Conservation (phyloP, 148 eudicot species). For the Euryodendron excelsum region DNA sequence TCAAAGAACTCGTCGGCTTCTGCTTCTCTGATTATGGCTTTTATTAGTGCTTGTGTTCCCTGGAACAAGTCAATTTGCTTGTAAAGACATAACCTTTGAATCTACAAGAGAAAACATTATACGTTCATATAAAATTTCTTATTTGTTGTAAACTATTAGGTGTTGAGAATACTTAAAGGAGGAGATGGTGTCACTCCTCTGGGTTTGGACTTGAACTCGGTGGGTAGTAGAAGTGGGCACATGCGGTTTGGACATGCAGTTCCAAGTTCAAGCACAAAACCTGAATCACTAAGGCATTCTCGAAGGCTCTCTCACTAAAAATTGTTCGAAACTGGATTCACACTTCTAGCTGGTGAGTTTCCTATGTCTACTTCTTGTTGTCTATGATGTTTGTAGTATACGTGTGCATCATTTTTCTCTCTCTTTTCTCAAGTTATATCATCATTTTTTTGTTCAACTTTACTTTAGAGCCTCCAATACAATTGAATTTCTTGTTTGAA, state of each 20-base stretch:
- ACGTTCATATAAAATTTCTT: too few relatives aligned
- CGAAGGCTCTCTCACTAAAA: conserved; percentile 54
- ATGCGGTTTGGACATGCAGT: too few relatives aligned
- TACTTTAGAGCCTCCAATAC: not conserved
- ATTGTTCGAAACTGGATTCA: not conserved
- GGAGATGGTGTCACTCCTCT: conserved; percentile 45
- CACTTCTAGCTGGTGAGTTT: not conserved
- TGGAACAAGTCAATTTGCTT: too few relatives aligned
- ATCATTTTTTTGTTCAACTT: not conserved
- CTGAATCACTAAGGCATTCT: conserved; percentile 43
- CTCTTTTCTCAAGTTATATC: too few relatives aligned
- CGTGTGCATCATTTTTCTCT: not conserved
- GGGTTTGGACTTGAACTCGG: conserved; percentile 48
- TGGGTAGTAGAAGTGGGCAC: conserved; percentile 56
- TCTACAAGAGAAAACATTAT: too few relatives aligned
- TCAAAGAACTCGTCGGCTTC: too few relatives aligned
- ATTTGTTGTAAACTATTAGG: conserved; percentile 26
- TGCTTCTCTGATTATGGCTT: too few relatives aligned
- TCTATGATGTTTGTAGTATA: not conserved
- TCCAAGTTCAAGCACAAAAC: conserved; percentile 23
- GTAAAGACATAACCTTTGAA: too few relatives aligned
- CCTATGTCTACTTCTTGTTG: too few relatives aligned
- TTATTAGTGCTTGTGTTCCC: too few relatives aligned
- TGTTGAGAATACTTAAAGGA: conserved; percentile 56
- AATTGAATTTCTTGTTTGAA: not conserved